Conservation (phyloP, 2,329 filamentous ascomycete genomes). For the Mollisia scopiformis region DNA sequence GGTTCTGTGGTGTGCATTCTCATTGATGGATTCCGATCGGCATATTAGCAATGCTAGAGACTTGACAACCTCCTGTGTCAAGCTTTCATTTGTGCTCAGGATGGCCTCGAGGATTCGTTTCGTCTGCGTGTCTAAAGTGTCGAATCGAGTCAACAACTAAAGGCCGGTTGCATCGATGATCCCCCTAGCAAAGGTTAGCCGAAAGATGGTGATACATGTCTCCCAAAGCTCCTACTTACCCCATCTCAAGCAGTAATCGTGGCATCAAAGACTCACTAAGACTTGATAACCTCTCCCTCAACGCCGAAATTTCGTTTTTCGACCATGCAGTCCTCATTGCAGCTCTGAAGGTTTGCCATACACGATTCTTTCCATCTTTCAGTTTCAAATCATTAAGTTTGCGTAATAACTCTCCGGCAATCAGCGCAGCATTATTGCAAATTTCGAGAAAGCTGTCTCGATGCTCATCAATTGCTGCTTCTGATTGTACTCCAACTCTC, state of each 20-base stretch:
- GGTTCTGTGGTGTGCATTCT: background rate
- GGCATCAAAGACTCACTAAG: background rate
- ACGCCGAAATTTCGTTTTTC: background rate
- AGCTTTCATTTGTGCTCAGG: background rate
- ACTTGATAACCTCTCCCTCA: background rate
- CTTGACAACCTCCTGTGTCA: no score
- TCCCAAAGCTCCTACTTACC: no score
- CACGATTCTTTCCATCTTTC: no score
- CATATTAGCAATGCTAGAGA: background rate
- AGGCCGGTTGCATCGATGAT: background rate
- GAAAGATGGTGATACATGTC: background rate
- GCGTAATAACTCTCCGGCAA: no score
- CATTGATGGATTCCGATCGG: background rate
- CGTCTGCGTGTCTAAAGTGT: background rate
- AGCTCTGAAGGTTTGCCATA: background rate
- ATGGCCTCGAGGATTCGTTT: background rate
- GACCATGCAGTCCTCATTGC: background rate
- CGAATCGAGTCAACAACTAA: background rate
- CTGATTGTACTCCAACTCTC: no score
- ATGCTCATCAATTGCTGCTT: no score
- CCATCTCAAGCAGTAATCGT: background rate
- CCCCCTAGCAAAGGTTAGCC: background rate
- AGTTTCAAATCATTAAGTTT: no score
- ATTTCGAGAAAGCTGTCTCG: no score
- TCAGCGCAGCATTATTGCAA: no score